phyloP scores from a whole-genome alignment of 176 grass and related monocot species.

The Aegilops sharonensis region DNA sequence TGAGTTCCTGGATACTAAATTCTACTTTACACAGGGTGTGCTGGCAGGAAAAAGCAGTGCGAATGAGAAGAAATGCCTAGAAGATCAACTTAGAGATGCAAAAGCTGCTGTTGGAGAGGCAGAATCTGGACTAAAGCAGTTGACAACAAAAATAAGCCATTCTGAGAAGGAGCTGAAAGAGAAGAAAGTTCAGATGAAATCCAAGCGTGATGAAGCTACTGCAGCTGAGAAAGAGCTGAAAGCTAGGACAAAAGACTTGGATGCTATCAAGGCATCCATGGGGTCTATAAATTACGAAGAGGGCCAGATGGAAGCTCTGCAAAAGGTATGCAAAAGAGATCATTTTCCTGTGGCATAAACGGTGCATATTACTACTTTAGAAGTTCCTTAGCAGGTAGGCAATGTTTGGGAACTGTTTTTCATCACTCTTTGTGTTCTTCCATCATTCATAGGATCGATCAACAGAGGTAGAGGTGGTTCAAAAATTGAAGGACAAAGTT shows the following conservation, averaged over 20 bases:
- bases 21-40: conserved; percentile 63
- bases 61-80: conserved; percentile 92
- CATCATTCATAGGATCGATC: conserved; percentile 56
- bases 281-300: conserved; percentile 69
- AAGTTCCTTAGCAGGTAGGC: not conserved
- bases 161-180: conserved; percentile 85
- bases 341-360: conserved; percentile 13
- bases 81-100: conserved; percentile 98
- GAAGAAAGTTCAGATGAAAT: conserved; percentile 66
- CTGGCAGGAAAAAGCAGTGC: conserved; percentile 87
- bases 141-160: conserved; percentile 79
- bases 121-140: conserved; percentile 75
- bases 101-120: conserved; percentile 89
- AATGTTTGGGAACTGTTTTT: conserved; percentile 15
- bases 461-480: conserved; percentile 49
- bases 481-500: conserved; percentile 68
- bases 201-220: conserved; percentile 84
- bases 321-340: conserved; percentile 53
- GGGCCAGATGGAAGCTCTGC: conserved; percentile 81
- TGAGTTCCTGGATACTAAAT: conserved; percentile 19
- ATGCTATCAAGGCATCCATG: conserved; percentile 68
- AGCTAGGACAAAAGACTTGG: conserved; percentile 65
- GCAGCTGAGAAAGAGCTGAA: conserved; percentile 77
- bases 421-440: conserved; percentile 18
- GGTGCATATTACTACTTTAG: not conserved